phyloP scores from a whole-genome alignment of 1,139 yeast genomes.

The Nakaseomyces glabratus region DNA sequence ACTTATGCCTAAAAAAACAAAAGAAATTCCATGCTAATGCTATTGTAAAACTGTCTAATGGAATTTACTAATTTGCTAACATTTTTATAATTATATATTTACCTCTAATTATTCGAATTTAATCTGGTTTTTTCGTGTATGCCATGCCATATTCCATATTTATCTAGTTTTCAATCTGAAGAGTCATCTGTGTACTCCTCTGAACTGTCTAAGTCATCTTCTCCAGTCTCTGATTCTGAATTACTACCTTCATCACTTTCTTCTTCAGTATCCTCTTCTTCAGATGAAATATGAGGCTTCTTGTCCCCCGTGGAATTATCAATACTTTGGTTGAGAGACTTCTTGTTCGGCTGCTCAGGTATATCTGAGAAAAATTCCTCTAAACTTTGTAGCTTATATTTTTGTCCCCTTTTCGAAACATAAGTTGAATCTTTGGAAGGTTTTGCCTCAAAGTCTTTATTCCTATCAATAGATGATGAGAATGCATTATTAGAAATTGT shows the following conservation, averaged over 20 bases:
- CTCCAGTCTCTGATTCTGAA: slow-evolving; percentile 10
- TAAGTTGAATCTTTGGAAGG: slow-evolving; percentile 5
- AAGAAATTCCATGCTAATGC: too few species aligned
- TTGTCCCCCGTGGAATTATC: background rate
- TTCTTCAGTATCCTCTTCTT: slow-evolving; percentile 10
- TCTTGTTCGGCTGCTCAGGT: slow-evolving; percentile 28
- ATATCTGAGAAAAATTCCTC: slow-evolving; percentile 77
- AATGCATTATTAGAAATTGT: slow-evolving; percentile 2
- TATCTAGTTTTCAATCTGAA: too few species aligned
- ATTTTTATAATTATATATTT: too few species aligned
- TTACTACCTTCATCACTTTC: slow-evolving; percentile 11
- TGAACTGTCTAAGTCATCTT: slow-evolving; percentile 9
- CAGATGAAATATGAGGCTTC: background rate
- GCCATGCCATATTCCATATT: too few species aligned
- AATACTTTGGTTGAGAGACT: too few species aligned
- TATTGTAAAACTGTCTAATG: too few species aligned
- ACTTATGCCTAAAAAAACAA: too few species aligned
- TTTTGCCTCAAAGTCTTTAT: background rate
- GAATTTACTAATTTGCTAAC: too few species aligned
- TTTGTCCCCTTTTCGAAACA: slow-evolving; percentile 24
- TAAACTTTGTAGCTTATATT: slow-evolving; percentile 59
- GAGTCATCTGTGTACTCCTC: too few species aligned
- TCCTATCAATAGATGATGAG: background rate
- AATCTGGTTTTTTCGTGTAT: too few species aligned
- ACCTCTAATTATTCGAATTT: too few species aligned